Conservation (phyloP, 1,284 basidiomycete genomes). For the Puccinia polysora region DNA sequence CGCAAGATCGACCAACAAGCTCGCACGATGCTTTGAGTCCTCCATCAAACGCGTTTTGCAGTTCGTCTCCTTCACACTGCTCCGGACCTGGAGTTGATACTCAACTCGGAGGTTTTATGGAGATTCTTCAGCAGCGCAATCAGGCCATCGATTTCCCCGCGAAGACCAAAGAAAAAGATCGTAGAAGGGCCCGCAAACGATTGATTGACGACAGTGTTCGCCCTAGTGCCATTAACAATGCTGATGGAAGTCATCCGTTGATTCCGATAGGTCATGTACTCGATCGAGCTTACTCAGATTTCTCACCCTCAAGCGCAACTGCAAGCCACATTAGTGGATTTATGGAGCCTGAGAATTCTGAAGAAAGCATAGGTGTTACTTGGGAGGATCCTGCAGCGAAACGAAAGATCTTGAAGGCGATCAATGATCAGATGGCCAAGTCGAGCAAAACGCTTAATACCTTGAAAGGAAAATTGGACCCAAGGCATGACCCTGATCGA, state of each 20-base stretch:
- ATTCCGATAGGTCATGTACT: slow-evolving; percentile 10
- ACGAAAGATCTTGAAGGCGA: slow-evolving; percentile 27
- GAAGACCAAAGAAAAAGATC: slow-evolving; percentile 26
- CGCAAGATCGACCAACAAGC: slow-evolving; percentile 6
- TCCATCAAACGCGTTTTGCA: slow-evolving; percentile 1
- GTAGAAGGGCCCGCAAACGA: slow-evolving; percentile 10
- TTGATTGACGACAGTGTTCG: slow-evolving; percentile 19
- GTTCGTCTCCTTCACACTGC: slow-evolving; percentile 20
- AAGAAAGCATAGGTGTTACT: slow-evolving; percentile 40
- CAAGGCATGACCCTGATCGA: no score
- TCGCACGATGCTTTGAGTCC: slow-evolving; percentile 9
- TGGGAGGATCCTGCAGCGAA: slow-evolving; percentile 38
- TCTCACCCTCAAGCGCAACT: slow-evolving; percentile 3
- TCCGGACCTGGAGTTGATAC: slow-evolving; percentile 30
- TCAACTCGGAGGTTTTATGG: slow-evolving; percentile 37
- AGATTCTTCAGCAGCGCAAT: slow-evolving; percentile 38
- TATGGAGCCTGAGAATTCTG: background rate
- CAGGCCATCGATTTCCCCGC: background rate
- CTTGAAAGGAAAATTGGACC: no score
- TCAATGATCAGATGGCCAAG: slow-evolving; percentile 6
- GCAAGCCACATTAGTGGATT: background rate
- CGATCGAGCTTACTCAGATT: slow-evolving; percentile 28
- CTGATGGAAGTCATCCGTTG: slow-evolving; percentile 10
- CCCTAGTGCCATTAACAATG: background rate
- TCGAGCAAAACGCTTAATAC: background rate